Percentiles rank a stretch among this genome's conserved stretches.
Conservation (phyloP, 2,329 filamentous ascomycete genomes). For the Pseudogymnoascus sp. region DNA sequence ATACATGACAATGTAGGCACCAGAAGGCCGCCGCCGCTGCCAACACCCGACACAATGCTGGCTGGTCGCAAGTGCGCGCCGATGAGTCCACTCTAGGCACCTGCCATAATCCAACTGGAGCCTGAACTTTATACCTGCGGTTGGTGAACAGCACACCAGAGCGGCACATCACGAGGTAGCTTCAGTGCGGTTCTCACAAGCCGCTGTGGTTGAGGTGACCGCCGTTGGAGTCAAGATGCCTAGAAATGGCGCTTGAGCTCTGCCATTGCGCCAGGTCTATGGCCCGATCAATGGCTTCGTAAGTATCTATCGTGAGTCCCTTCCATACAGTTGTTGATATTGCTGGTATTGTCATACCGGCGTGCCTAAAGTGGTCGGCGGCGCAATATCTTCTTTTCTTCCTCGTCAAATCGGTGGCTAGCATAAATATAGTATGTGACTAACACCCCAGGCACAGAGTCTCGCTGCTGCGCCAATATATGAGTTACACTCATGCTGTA, state of each 20-base stretch:
- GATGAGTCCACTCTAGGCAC: slow-evolving; percentile 1
- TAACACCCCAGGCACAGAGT: background rate
- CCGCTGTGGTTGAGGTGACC: background rate
- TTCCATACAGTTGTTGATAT: background rate
- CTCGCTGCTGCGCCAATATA: background rate
- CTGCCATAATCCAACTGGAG: background rate
- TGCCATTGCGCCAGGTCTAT: background rate
- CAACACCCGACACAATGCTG: slow-evolving; percentile 60
- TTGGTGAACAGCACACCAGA: background rate
- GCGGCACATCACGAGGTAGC: background rate
- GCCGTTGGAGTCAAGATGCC: background rate
- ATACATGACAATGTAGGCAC: background rate
- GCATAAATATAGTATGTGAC: background rate
- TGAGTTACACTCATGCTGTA: background rate
- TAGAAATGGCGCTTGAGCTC: background rate
- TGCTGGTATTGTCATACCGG: background rate
- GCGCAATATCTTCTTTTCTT: background rate
- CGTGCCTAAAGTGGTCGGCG: background rate
- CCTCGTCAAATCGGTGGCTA: background rate
- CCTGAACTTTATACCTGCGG: background rate
- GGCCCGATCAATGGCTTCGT: background rate
- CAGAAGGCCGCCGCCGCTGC: slow-evolving; percentile 44
- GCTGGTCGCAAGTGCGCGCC: slow-evolving; percentile 27
- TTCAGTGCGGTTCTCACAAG: background rate
- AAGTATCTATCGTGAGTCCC: background rate